These are phyloP conservation scores for Macrocybe gigantea DNA, from an alignment of 768 basidiomycete species.

Conservation along the genomic window DNA sequence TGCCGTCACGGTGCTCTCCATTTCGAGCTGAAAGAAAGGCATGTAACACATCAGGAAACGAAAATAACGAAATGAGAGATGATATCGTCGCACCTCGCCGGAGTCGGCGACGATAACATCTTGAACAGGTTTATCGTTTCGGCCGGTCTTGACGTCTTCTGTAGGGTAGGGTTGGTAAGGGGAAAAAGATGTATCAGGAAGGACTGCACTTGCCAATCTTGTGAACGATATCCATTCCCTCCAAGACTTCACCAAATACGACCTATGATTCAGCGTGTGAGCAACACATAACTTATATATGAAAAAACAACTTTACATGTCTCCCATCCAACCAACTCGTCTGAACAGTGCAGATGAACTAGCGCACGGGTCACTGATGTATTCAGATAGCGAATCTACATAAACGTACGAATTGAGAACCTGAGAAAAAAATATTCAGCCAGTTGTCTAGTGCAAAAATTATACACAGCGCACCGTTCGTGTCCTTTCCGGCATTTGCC, in stretches of 20 bases:
- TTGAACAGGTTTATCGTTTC: slow-evolving; percentile 65
- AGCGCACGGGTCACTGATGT: slow-evolving; percentile 6
- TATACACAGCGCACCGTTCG: slow-evolving; percentile 59
- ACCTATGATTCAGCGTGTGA: slow-evolving; percentile 39
- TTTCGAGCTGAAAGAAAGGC: too few relatives aligned
- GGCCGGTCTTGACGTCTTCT: slow-evolving; percentile 74
- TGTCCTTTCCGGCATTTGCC: slow-evolving; percentile 92
- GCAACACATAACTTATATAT: not conserved
- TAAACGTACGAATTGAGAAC: slow-evolving; percentile 78
- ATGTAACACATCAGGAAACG: not conserved
- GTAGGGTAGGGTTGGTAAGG: slow-evolving; percentile 7
- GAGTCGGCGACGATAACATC: slow-evolving; percentile 79
- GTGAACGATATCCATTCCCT: slow-evolving; percentile 85
- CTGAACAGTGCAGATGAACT: slow-evolving; percentile 90
- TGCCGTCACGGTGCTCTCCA: too few relatives aligned
- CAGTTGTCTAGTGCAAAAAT: not conserved
- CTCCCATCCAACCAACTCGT: slow-evolving; percentile 90
- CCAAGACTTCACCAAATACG: slow-evolving; percentile 88
- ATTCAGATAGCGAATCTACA: not conserved
- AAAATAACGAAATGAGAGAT: not conserved
- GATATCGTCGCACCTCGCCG: slow-evolving; percentile 65
- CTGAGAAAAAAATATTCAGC: slow-evolving; percentile 26
- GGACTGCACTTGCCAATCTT: slow-evolving; percentile 52
- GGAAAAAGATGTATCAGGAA: not conserved
- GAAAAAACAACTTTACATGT: slow-evolving; percentile 42